Evolutionary conservation across 805 yeast species (phyloP).

Genomic region (Spathaspora arborariae): DNA sequence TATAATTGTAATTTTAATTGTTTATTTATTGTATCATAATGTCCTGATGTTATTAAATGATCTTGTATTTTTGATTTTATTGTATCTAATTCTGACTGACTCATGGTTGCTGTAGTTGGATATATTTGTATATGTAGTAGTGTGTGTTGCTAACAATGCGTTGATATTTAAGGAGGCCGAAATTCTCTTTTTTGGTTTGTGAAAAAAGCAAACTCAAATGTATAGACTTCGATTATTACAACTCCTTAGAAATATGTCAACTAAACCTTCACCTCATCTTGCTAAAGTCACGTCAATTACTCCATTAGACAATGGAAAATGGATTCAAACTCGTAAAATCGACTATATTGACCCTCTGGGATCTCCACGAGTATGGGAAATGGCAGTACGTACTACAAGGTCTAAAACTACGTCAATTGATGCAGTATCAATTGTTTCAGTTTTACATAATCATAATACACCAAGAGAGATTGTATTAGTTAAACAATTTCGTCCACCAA

Average conservation of each 20-base stretch:
- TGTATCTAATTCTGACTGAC: slow-evolving; percentile 35
- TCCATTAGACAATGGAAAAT: slow-evolving; percentile 35
- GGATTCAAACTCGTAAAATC: slow-evolving; percentile 57
- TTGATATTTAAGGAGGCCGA: too few species aligned
- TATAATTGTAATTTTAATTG: slow-evolving; percentile 59
- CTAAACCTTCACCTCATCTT: slow-evolving; percentile 32
- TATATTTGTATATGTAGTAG: background rate
- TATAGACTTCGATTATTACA: background rate
- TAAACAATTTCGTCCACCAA: slow-evolving; percentile 93
- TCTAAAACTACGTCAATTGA: slow-evolving; percentile 59
- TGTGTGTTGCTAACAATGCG: too few species aligned
- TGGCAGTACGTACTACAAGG: slow-evolving; percentile 78
- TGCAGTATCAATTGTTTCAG: slow-evolving; percentile 87
- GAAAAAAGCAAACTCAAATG: too few species aligned
- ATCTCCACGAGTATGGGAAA: slow-evolving; percentile 75
- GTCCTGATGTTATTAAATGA: slow-evolving; percentile 71
- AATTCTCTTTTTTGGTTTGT: background rate
- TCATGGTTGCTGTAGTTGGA: slow-evolving; percentile 18
- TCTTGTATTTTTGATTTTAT: slow-evolving; percentile 64
- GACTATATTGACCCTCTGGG: slow-evolving; percentile 75
- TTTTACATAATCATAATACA: slow-evolving; percentile 48
- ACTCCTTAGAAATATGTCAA: slow-evolving; percentile 2
- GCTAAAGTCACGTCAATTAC: slow-evolving; percentile 30
- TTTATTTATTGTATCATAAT: slow-evolving; percentile 70
- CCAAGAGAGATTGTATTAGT: slow-evolving; percentile 52